phyloP scores from a whole-genome alignment of 108 stramenopile species.

The Cyclotella atomus region DNA sequence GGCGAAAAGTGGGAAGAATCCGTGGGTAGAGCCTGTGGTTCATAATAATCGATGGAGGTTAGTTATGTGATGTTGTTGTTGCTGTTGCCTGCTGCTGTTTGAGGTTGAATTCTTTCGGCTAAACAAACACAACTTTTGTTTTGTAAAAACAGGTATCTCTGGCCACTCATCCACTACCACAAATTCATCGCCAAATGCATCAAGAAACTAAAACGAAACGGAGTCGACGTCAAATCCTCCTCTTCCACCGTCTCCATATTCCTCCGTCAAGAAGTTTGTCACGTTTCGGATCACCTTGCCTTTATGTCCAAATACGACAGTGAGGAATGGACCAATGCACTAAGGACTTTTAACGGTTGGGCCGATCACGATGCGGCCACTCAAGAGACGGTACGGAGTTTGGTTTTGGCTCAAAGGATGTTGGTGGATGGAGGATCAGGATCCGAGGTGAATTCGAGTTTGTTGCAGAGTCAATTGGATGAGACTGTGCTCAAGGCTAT shows the following conservation, averaged over 20 bases:
- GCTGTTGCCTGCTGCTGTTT: background rate
- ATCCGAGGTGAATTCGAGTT: conserved; percentile 72
- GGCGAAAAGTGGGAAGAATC: conserved; percentile 88
- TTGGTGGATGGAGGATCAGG: conserved; percentile 45
- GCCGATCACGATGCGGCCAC: conserved; percentile 45
- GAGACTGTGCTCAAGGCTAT: conserved; percentile 78
- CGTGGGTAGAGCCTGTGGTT: conserved; percentile 87
- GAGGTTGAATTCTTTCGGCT: background rate
- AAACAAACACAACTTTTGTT: background rate
- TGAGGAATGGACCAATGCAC: conserved; percentile 81
- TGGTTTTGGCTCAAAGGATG: conserved; percentile 62
- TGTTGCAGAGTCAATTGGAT: conserved; percentile 77
- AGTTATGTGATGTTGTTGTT: conserved; percentile 39
- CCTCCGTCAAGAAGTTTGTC: conserved; percentile 87
- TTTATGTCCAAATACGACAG: conserved; percentile 82
- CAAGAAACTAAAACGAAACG: conserved; percentile 91
- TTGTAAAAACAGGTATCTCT: conserved; percentile 66
- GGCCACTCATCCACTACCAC: conserved; percentile 93
- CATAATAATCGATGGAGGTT: conserved; percentile 92
- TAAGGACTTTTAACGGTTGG: conserved; percentile 80
- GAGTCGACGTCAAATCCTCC: conserved; percentile 80
- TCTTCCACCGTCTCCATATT: conserved; percentile 80
- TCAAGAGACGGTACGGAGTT: conserved; percentile 47
- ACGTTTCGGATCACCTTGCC: conserved; percentile 88
- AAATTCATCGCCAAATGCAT: conserved; percentile 90